Percentiles rank a stretch among this genome's conserved stretches.
Evolutionary conservation across 1,139 yeast species (phyloP).

Genomic region (Candida sp.): DNA sequence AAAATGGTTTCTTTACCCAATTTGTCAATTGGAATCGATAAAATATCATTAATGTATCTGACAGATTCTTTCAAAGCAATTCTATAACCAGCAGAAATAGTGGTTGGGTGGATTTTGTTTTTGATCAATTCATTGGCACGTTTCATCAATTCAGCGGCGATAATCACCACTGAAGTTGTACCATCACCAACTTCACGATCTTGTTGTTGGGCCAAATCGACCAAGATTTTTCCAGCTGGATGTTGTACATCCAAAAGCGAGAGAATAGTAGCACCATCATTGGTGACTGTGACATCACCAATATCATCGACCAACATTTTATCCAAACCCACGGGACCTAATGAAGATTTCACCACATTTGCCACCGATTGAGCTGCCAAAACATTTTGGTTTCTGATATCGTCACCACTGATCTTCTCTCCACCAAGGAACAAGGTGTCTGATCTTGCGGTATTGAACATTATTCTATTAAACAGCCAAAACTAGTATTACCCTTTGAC

Average conservation of each 20-base stretch:
- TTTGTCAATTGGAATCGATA: constrained; percentile 75
- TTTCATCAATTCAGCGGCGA: constrained; percentile 88
- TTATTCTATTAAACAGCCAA: constrained; percentile 8
- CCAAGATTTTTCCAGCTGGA: constrained; percentile 97
- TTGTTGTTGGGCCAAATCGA: constrained; percentile 97
- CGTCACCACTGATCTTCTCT: constrained; percentile 94
- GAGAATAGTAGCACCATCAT: constrained; percentile 97
- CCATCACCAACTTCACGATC: constrained; percentile 99
- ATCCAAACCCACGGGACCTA: constrained; percentile 98
- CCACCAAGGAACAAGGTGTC: constrained; percentile 95
- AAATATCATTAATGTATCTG: constrained; percentile 80
- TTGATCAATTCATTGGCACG: constrained; percentile 94
- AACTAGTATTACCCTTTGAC: background rate
- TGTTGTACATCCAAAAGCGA: constrained; percentile 93
- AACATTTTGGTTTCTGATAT: constrained; percentile 93
- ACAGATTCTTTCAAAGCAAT: constrained; percentile 92
- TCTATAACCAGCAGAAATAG: constrained; percentile 95
- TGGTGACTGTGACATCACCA: constrained; percentile 98
- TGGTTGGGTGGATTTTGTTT: constrained; percentile 95
- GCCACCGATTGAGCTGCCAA: constrained; percentile 97
- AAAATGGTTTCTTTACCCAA: constrained; percentile 81
- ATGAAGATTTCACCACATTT: constrained; percentile 92
- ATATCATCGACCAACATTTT: constrained; percentile 99
- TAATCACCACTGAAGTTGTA: constrained; percentile 92
- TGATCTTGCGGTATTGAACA: constrained; percentile 70